Base-by-base conservation (phyloP, 257 asterid genomes). In the Gentiana macrophylla region DNA sequence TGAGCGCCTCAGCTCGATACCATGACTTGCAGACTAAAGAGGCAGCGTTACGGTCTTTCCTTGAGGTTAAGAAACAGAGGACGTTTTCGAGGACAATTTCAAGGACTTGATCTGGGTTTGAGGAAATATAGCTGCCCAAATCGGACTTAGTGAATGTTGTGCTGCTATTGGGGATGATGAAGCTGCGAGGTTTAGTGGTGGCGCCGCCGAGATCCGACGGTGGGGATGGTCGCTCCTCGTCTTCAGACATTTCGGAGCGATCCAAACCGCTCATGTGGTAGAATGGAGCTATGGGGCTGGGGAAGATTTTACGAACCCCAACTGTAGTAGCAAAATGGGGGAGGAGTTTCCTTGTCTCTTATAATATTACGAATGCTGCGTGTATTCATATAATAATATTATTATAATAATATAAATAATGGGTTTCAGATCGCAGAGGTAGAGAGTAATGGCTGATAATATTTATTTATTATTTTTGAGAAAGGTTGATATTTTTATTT, bases 71-170 rank as follows among this genome's bases (percentile, higher is more conserved):
- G 79, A 78, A 78, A 66, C 66, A 72, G 44, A 78, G 84, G 4
- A 78, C 79, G 64, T 72, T 75, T 35, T 78, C 84, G 50, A 78
- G 70, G 36, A 78, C 84, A 62, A 71, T 78, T 55, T 78, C 81
- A 4, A 78, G 62, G 3, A 75, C 74, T 53, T 78, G 81, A 75
- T 72, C 81, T 51, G 79, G 74, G 68, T 52, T 53, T 6, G 72
- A 69, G 0, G 71, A 37, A 32, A 57, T 34, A 50, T 55, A 62
- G 59, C 61, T 32, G 57, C 61, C 47, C 47, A 66, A 6, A 43
- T 66, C 72, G 9, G 60, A 60, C 33, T 50, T 58, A 12, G 11
- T 11, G 5, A 52, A 56, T 11, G 72, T 6, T 10, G 61, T 41
- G 34, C 44, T 62, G 52, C 24, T 36, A 53, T 53, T 36, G 50